These are phyloP conservation scores for Oropetium thomaeum DNA, from an alignment of 176 grass and related monocot genomes.

Conservation along the genomic window DNA sequence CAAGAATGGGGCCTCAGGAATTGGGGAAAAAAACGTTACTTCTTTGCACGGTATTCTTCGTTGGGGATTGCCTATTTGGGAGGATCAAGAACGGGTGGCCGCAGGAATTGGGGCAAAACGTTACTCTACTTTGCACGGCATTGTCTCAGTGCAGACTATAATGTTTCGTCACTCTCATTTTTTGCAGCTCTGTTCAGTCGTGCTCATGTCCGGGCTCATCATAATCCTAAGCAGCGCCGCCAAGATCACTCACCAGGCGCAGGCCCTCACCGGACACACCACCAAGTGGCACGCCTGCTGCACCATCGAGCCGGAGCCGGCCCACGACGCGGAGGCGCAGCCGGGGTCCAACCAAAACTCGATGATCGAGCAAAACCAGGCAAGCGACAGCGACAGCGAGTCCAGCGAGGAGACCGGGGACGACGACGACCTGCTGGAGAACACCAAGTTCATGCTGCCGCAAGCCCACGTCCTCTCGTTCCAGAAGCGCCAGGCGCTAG, in stretches of 20 bases:
- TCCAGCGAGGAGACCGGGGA: slow-evolving; percentile 57
- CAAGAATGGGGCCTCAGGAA: background rate
- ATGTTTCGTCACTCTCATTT: background rate
- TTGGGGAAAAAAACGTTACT: background rate
- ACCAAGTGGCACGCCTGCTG: slow-evolving; percentile 98
- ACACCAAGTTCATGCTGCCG: slow-evolving; percentile 47
- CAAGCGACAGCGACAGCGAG: slow-evolving; percentile 5
- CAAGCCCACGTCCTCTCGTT: slow-evolving; percentile 58
- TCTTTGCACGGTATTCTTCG: background rate
- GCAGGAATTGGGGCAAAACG: background rate
- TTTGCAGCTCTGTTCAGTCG: slow-evolving; percentile 73
- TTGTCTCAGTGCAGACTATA: background rate
- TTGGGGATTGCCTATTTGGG: background rate
- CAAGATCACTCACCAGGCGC: slow-evolving; percentile 94
- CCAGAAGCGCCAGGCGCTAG: slow-evolving; percentile 91
- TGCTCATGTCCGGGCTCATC: slow-evolving; percentile 77
- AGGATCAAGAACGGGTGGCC: background rate
- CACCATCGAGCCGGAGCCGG: slow-evolving; percentile 63
- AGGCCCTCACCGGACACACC: slow-evolving; percentile 76
- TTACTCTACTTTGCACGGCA: background rate
- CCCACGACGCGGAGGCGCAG: background rate
- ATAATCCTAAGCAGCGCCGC: slow-evolving; percentile 86
- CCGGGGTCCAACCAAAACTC: slow-evolving; percentile 26
- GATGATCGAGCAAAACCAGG: slow-evolving; percentile 14
- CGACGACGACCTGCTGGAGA: slow-evolving; percentile 72